Conservation (phyloP, 129 eudicot species). For the Sambucus nigra region DNA sequence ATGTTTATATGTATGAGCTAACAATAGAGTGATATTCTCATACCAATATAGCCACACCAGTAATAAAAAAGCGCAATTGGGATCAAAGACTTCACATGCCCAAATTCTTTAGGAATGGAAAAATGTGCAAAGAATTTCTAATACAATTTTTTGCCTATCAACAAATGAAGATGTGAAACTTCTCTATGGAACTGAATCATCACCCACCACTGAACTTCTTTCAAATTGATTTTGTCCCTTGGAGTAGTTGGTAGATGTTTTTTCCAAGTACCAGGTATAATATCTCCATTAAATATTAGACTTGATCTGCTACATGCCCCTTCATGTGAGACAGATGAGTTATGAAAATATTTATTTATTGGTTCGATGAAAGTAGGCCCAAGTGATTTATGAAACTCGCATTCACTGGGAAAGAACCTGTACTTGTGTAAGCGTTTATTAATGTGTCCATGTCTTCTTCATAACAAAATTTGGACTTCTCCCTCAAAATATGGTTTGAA, state of each 20-base stretch:
- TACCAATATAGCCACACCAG: too few species aligned
- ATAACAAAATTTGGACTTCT: too few species aligned
- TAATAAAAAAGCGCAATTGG: too few species aligned
- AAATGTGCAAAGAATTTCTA: constrained; percentile 22
- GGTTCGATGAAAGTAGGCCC: constrained; percentile 32
- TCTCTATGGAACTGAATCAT: constrained; percentile 25
- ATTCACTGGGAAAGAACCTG: constrained; percentile 38
- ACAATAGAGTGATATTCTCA: too few species aligned
- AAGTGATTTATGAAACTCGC: constrained; percentile 62
- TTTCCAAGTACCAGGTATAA: constrained; percentile 10
- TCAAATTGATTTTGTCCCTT: constrained; percentile 23
- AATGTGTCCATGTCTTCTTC: constrained; percentile 9
- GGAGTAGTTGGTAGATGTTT: constrained; percentile 12
- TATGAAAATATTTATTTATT: constrained; percentile 8
- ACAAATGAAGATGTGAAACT: constrained; percentile 19
- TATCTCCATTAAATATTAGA: constrained; percentile 10
- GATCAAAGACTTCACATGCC: too few species aligned
- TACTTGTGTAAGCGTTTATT: constrained; percentile 11
- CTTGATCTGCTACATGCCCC: constrained; percentile 11
- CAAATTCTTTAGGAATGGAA: too few species aligned
- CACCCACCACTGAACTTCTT: constrained; percentile 20
- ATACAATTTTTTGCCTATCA: constrained; percentile 16
- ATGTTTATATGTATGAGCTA: too few species aligned
- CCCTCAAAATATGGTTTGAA: too few species aligned
- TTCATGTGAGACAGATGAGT: constrained; percentile 11